These are phyloP conservation scores for Aphanomyces euteiches DNA, from an alignment of 352 stramenopile species.

Conservation along the genomic window DNA sequence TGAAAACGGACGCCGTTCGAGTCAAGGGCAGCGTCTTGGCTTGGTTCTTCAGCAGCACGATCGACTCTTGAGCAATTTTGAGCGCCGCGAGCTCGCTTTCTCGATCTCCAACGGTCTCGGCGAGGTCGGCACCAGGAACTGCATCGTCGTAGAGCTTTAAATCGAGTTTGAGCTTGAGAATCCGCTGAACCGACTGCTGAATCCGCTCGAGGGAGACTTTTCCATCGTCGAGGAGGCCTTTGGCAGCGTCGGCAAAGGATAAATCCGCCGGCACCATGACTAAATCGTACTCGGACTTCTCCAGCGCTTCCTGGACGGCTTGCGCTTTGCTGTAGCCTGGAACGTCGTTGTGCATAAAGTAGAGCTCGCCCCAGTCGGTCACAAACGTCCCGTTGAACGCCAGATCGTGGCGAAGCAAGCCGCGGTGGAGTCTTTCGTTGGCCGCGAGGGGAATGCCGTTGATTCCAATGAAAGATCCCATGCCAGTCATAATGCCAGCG, in stretches of 20 bases:
- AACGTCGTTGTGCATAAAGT: conserved; percentile 49
- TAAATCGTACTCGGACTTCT: background rate
- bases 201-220: background rate
- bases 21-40: background rate
- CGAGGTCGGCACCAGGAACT: background rate
- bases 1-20: background rate
- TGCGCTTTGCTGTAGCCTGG: background rate
- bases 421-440: conserved; percentile 37
- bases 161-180: background rate
- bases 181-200: background rate
- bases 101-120: background rate
- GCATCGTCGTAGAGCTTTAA: background rate
- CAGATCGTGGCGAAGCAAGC: background rate
- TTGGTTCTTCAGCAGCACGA: background rate
- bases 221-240: background rate
- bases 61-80: background rate
- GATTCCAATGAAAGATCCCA: conserved; percentile 92
- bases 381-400: background rate
- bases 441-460: conserved; percentile 89
- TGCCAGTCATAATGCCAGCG: conserved; percentile 78
- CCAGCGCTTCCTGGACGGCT: background rate
- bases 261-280: conserved; percentile 35
- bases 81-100: background rate
- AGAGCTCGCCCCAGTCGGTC: background rate
- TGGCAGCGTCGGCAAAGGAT: background rate